Evolutionary conservation across 2,329 filamentous ascomycete genomes (phyloP).

Genomic region (Microcyclosporella mali): DNA sequence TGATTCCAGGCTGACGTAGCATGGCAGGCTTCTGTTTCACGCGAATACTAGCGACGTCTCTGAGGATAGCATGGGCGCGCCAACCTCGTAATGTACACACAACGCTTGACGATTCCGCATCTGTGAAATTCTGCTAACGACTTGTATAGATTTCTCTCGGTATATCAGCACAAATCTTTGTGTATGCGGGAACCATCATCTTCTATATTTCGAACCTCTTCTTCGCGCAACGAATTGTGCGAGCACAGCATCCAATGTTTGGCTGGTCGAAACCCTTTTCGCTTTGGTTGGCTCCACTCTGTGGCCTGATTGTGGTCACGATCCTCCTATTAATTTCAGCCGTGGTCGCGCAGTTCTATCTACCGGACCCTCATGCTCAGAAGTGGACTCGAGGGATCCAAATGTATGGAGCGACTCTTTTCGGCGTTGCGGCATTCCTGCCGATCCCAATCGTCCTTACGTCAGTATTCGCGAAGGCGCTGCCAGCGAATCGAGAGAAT

Average conservation of each 20-base stretch:
- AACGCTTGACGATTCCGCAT: too few species aligned
- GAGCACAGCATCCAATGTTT: constrained; percentile 63
- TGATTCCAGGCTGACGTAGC: neutral
- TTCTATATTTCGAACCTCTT: constrained; percentile 74
- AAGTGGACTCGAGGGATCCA: constrained; percentile 57
- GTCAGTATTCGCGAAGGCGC: constrained; percentile 41
- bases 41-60: constrained; percentile 41
- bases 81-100: constrained; percentile 20
- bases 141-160: constrained; percentile 35
- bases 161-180: constrained; percentile 60
- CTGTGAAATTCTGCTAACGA: constrained; percentile 26
- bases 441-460: constrained; percentile 53
- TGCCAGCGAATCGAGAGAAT: constrained; percentile 17
- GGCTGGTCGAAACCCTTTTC: constrained; percentile 59
- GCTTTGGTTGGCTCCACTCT: constrained; percentile 52
- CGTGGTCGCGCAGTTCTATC: constrained; percentile 62
- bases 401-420: constrained; percentile 55
- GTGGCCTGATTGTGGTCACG: constrained; percentile 51
- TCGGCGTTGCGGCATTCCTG: constrained; percentile 61
- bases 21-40: constrained; percentile 48
- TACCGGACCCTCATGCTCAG: constrained; percentile 47
- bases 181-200: constrained; percentile 66
- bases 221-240: constrained; percentile 67
- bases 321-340: constrained; percentile 61
- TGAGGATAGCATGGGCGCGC: constrained; percentile 53